Evolutionary conservation across 177 flowering plant genomes (phyloP), one percentile per base, ranked within the genome.

Genomic region (Vitis hybrid): DNA sequence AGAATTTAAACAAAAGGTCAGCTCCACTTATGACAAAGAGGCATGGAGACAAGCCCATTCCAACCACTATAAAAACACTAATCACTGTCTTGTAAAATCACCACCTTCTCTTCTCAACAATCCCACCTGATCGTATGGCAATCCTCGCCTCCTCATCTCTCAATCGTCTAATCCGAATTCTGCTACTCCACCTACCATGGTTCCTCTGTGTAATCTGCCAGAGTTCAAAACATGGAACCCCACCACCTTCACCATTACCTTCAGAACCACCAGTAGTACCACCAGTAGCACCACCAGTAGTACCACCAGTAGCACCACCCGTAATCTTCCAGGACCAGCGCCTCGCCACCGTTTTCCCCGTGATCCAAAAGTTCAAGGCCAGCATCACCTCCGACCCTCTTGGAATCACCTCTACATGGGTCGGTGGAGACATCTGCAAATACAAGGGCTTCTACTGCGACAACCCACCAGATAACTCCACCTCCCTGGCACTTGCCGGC

Each of bases 361-460:
- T 72, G 0, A 73, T 80, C 17, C 80, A 82, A 57, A 58, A n/a
- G 13, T 79, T 79, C 76, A 80, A 72, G 69, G 13, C 30, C 39
- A 66, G 52, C 4, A 79, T 83, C 69, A 72, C 60, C 1, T 34
- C 26, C 1, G 84, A 81, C 51, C 84, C 84, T 0, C 6, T 66
- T 0, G 69, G 70, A 34, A 39, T 78, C 58, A 78, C 84, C 39
- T 13, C 21, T 2, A 76, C 75, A 0, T 84, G 85, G 82, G 50
- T 21, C 2, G 85, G 85, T 45, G 2, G 65, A 1, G 76, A 80
- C 54, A 54, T 76, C 1, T 84, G 83, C 70, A 52, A 51, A 52
- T 81, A 79, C 81, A 69, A 57, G 13, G 84, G 84, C 55, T 81
- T 79, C 61, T 56, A 52, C 58, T 84, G 87, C 39, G 80, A 60